Percentiles rank a stretch among this genome's conserved stretches.
phyloP scores from a whole-genome alignment of 805 yeast species.

The Kodamaea lidongshanica region DNA sequence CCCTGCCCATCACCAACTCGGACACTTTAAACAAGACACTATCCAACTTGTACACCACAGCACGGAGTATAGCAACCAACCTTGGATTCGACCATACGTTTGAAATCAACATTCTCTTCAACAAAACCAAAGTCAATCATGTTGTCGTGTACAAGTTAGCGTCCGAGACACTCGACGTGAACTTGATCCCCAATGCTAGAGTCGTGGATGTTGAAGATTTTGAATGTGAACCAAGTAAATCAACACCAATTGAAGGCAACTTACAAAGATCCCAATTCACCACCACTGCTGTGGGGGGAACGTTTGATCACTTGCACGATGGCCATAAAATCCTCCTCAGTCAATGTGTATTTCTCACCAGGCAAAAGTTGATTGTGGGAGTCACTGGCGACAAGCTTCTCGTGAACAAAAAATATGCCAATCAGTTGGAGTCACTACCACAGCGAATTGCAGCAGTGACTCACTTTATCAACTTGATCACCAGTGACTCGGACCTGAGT shows the following conservation, averaged over 20 bases:
- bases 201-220: slow-evolving; percentile 1
- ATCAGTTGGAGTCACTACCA: slow-evolving; percentile 54
- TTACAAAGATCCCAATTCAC: slow-evolving; percentile 7
- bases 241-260: slow-evolving; percentile 1
- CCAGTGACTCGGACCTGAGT: slow-evolving; percentile 39
- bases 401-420: slow-evolving; percentile 66
- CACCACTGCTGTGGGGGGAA: slow-evolving; percentile 79
- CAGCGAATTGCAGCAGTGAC: slow-evolving; percentile 43
- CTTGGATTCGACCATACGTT: slow-evolving; percentile 21
- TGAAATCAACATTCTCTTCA: slow-evolving; percentile 26
- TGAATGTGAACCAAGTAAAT: slow-evolving; percentile 1
- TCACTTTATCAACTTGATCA: slow-evolving; percentile 37
- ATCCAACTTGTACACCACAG: slow-evolving; percentile 22
- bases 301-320: slow-evolving; percentile 93
- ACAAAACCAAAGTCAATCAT: slow-evolving; percentile 8
- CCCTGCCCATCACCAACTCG: slow-evolving; percentile 15
- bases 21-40: slow-evolving; percentile 23
- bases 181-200: not conserved
- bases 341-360: slow-evolving; percentile 58
- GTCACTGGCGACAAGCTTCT: slow-evolving; percentile 72
- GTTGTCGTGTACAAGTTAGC: slow-evolving; percentile 1
- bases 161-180: not conserved
- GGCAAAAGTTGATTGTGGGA: slow-evolving; percentile 61
- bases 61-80: slow-evolving; percentile 16
- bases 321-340: slow-evolving; percentile 88